Conservation (phyloP, 495 filamentous ascomycete species). For the Podospora appendiculata region DNA sequence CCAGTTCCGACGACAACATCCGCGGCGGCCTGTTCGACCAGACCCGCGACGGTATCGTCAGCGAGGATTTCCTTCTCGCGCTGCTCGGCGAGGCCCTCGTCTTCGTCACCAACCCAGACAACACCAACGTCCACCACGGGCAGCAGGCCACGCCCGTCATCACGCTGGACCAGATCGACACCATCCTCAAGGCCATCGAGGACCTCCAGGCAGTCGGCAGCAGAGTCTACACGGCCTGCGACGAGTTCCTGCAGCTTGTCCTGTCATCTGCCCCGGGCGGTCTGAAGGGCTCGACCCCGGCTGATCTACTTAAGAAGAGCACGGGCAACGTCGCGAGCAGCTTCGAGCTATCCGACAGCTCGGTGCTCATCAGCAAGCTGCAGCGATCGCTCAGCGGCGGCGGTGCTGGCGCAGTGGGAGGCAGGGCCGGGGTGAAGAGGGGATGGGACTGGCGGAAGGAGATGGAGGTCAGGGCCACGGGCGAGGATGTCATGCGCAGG, state of each 20-base stretch:
- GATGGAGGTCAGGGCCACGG: conserved; percentile 47
- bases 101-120: conserved; percentile 55
- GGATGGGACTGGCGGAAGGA: conserved; percentile 84
- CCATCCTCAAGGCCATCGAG: conserved; percentile 71
- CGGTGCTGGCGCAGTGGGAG: conserved; percentile 1
- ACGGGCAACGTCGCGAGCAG: conserved; percentile 44
- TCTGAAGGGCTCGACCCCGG: conserved; percentile 46
- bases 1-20: conserved; percentile 80
- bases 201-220: conserved; percentile 70
- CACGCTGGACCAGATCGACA: conserved; percentile 59
- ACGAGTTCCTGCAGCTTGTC: conserved; percentile 59
- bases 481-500: conserved; percentile 59
- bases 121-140: conserved; percentile 17
- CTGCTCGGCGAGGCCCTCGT: conserved; percentile 75
- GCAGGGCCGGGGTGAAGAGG: conserved; percentile 44
- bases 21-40: conserved; percentile 81
- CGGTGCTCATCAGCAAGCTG: conserved; percentile 58
- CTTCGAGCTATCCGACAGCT: conserved; percentile 60
- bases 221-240: conserved; percentile 60
- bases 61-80: conserved; percentile 75
- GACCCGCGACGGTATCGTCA: conserved; percentile 66
- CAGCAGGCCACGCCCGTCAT: conserved; percentile 26
- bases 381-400: conserved; percentile 38
- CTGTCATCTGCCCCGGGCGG: conserved; percentile 33
- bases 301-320: conserved; percentile 60